Conservation (phyloP, 805 yeast species). For the Pichia cephalocereana region DNA sequence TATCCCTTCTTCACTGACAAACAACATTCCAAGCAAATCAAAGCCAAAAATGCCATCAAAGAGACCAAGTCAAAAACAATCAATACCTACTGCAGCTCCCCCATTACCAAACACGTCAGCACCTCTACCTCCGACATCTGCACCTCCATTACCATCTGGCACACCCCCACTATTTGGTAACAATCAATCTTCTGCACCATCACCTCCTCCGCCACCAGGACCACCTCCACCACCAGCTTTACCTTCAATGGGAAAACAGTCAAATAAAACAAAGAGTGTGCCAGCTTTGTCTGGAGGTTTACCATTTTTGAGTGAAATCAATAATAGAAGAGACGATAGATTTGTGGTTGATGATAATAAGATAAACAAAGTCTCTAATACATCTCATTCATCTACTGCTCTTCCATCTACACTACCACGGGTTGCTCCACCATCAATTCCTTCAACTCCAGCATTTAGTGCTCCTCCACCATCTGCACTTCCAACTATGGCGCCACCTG, state of each 20-base stretch:
- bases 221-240: constrained; percentile 7
- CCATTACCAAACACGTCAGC: constrained; percentile 13
- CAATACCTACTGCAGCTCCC: constrained; percentile 10
- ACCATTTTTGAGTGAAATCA: constrained; percentile 48
- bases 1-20: not conserved
- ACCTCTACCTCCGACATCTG: constrained; percentile 8
- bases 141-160: constrained; percentile 3
- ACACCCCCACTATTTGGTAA: not conserved
- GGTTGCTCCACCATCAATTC: constrained; percentile 5
- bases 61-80: constrained; percentile 9
- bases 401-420: constrained; percentile 17
- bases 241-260: constrained; percentile 5
- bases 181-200: constrained; percentile 15
- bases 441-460: constrained; percentile 8
- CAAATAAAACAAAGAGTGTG: not conserved
- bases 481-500: constrained; percentile 12
- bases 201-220: constrained; percentile 14
- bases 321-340: constrained; percentile 39
- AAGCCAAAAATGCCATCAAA: constrained; percentile 15
- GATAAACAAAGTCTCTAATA: not conserved
- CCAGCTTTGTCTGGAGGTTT: constrained; percentile 28
- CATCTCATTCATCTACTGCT: constrained; percentile 6
- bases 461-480: constrained; percentile 15
- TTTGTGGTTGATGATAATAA: constrained; percentile 34
- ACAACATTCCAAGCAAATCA: constrained; percentile 1